Evolutionary conservation across 345 rosid genomes (phyloP).

Genomic region (Gossypium bickii): DNA sequence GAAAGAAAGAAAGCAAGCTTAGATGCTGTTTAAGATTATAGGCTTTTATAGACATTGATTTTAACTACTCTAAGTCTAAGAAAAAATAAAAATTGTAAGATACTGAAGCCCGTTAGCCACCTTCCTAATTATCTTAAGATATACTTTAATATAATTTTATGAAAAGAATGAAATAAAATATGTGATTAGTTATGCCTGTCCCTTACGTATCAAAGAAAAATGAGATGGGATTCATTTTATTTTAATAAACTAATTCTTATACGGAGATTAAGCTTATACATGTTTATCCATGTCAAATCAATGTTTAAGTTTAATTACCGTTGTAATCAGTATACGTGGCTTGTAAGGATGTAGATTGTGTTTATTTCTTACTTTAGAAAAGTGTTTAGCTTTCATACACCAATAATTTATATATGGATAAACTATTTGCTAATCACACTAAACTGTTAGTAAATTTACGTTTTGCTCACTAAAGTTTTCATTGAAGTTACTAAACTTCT

Average conservation of each 20-base stretch:
- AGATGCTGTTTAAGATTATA: background rate
- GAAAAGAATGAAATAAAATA: background rate
- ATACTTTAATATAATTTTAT: background rate
- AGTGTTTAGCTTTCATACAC: no score
- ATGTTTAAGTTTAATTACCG: no score
- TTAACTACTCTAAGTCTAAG: background rate
- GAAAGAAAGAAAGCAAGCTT: background rate
- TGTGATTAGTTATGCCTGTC: background rate
- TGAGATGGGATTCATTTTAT: background rate
- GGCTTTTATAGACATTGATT: conserved; percentile 17
- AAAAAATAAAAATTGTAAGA: background rate
- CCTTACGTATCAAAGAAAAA: background rate
- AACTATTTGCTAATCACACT: no score
- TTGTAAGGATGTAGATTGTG: no score
- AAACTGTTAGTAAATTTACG: no score
- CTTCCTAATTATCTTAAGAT: background rate
- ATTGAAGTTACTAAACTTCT: no score
- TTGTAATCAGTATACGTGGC: no score
- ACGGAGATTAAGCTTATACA: no score
- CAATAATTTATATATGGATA: no score
- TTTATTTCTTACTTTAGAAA: no score
- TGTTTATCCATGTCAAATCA: no score
- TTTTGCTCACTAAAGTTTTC: no score
- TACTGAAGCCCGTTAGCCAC: background rate
- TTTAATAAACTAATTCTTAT: background rate